Evolutionary conservation across 2,329 filamentous ascomycete genomes (phyloP).

Genomic region (Aspergillus hiratsukae): DNA sequence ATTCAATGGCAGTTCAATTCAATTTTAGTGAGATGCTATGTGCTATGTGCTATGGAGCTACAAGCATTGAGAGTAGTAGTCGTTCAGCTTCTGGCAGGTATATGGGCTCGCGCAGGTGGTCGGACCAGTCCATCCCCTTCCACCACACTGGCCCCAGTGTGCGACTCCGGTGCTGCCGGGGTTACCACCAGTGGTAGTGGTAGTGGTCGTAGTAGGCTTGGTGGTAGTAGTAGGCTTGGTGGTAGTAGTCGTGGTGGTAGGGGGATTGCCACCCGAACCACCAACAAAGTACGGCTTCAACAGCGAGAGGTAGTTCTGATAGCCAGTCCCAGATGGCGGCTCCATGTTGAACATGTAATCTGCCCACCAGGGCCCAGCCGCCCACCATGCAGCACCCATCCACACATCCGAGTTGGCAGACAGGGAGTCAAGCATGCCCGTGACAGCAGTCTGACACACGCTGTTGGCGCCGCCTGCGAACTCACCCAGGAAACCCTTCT

Average conservation of each 20-base stretch:
- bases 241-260: neutral
- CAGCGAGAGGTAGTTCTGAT: constrained; percentile 27
- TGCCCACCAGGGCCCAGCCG: constrained; percentile 50
- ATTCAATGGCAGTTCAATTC: neutral
- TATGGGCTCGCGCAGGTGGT: constrained; percentile 19
- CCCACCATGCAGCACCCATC: constrained; percentile 52
- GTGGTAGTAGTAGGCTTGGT: neutral
- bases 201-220: constrained; percentile 1
- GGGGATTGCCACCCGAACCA: neutral
- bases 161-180: constrained; percentile 9
- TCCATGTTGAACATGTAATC: constrained; percentile 49
- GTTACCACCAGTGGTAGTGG: neutral
- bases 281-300: constrained; percentile 25
- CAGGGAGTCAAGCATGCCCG: constrained; percentile 47
- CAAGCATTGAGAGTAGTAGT: constrained; percentile 25
- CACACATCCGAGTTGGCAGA: constrained; percentile 49
- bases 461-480: constrained; percentile 51
- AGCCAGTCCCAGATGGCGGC: constrained; percentile 43
- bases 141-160: constrained; percentile 26
- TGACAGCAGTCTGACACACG: constrained; percentile 44
- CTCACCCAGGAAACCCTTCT: constrained; percentile 52
- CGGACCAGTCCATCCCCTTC: constrained; percentile 19
- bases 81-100: constrained; percentile 19
- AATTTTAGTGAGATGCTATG: neutral
- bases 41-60: neutral